These are phyloP conservation scores for Asterophora parasitica DNA, from an alignment of 768 basidiomycete species.

Conservation along the genomic window DNA sequence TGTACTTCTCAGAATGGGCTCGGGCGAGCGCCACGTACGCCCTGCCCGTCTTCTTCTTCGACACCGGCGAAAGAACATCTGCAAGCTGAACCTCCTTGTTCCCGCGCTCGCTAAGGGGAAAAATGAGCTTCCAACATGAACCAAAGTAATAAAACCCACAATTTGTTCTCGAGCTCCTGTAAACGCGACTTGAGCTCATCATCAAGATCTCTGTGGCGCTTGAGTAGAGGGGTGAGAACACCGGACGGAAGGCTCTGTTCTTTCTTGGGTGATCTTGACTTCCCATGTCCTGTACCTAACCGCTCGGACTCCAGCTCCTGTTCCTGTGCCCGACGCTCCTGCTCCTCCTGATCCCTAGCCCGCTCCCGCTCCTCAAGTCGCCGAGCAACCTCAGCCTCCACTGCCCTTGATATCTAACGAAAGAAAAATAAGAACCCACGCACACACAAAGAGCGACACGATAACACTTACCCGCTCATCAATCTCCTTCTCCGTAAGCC, in stretches of 20 bases:
- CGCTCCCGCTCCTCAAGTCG: slow-evolving; percentile 51
- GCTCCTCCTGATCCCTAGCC: slow-evolving; percentile 32
- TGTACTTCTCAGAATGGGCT: slow-evolving; percentile 75
- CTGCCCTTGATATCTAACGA: slow-evolving; percentile 62
- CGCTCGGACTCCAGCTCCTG: slow-evolving; percentile 23
- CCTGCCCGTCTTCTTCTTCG: slow-evolving; percentile 77
- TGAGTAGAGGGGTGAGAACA: slow-evolving; percentile 57
- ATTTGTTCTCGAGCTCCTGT: slow-evolving; percentile 66
- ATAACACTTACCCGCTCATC: slow-evolving; percentile 56
- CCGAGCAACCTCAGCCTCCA: slow-evolving; percentile 69
- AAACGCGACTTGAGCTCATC: slow-evolving; percentile 60
- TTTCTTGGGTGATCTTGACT: slow-evolving; percentile 32
- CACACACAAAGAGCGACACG: not conserved
- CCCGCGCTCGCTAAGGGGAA: slow-evolving; percentile 46
- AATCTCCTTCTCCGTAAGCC: slow-evolving; percentile 65
- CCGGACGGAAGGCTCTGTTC: slow-evolving; percentile 40
- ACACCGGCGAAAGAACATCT: slow-evolving; percentile 63
- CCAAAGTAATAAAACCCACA: slow-evolving; percentile 41
- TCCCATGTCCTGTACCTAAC: slow-evolving; percentile 20
- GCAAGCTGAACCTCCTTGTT: slow-evolving; percentile 58
- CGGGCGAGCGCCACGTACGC: slow-evolving; percentile 84
- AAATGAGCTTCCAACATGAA: slow-evolving; percentile 1
- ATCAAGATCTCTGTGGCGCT: slow-evolving; percentile 64
- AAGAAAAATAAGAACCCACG: not conserved
- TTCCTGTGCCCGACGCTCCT: slow-evolving; percentile 30